Conservation (phyloP, 1,284 basidiomycete species). For the Vanrija pseudolonga region DNA sequence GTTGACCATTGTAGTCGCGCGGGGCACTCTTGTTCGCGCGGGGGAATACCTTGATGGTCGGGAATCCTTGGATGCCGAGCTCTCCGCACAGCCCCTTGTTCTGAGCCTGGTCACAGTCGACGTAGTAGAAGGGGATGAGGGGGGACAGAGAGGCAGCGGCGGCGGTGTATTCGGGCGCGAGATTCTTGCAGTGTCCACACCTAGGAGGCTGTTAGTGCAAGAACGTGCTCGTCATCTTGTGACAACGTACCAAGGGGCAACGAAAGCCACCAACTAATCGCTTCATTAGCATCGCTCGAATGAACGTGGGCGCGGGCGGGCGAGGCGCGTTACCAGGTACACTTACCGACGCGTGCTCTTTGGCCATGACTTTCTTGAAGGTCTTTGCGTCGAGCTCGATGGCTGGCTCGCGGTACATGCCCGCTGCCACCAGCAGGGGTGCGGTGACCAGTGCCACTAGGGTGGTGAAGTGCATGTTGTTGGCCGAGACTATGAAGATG, state of each 20-base stretch:
- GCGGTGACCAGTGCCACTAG: constrained; percentile 1
- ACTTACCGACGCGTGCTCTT: constrained; percentile 59
- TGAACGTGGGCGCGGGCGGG: too few species aligned
- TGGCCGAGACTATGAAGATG: neutral
- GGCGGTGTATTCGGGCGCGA: constrained; percentile 80
- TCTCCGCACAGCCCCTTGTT: constrained; percentile 80
- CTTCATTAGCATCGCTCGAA: constrained; percentile 1
- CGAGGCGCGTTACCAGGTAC: neutral
- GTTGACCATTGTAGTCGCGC: constrained; percentile 68
- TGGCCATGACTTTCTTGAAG: constrained; percentile 70
- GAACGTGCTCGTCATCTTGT: constrained; percentile 32
- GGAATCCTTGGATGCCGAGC: constrained; percentile 86
- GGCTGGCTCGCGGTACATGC: constrained; percentile 68
- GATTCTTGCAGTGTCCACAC: constrained; percentile 71
- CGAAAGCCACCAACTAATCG: constrained; percentile 68
- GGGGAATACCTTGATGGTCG: constrained; percentile 84
- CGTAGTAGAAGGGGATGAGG: constrained; percentile 79
- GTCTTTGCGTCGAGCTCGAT: constrained; percentile 69
- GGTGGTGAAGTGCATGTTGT: constrained; percentile 10
- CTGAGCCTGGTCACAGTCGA: constrained; percentile 81
- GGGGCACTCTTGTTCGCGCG: constrained; percentile 63
- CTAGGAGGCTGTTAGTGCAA: neutral
- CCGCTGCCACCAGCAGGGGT: constrained; percentile 58
- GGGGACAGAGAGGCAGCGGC: constrained; percentile 76
- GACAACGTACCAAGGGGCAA: constrained; percentile 76